Evolutionary conservation across 1,284 basidiomycete genomes (phyloP), one percentile per base, ranked within the genome.

Genomic region (Golubevia pallescens): DNA sequence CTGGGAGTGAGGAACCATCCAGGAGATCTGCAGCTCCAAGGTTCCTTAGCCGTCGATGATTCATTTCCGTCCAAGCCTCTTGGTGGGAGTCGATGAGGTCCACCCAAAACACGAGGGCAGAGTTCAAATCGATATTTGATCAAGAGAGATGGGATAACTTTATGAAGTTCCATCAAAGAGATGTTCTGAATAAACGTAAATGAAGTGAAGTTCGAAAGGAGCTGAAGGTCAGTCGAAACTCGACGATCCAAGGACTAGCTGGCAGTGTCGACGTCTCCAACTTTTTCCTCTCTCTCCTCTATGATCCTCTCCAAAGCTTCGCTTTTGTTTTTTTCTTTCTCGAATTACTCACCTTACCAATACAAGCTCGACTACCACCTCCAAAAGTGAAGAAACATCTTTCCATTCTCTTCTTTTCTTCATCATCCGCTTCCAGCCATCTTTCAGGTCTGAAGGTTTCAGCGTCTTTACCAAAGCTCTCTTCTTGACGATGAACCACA

Each of bases 361-460:
- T 38, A 10, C 34, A 38, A 38, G 34, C 34, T 38, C 34, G 3
- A 38, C 34, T 56, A 6, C 54, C 24, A 6, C 13, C 70, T 6
- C 73, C 73, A 65, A 78, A 75, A 5, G 68, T 72, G 61, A 76
- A 69, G 69, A 71, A 73, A 68, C 48, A 70, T 10, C 69, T 65
- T 42, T 73, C 75, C 63, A 71, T 63, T 14, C 59, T 53, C 53
- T 69, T 71, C 14, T 70, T 67, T 1, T 64, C 69, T 42, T 77
- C 66, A 19, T 77, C 68, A n/a, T 70, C 65, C 7, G 61, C 69
- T 28, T 69, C 74, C 3, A 82, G 62, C 81, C 81, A 84, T 42
- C 81, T 62, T 57, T 84, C 74, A 3, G 81, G 81, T 34, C 73
- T 69, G 58, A 63, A 84, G 5, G 63, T 8, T 7, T 76, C 68